phyloP scores from a whole-genome alignment of 2,329 filamentous ascomycete species.

The Keithomyces neogunnii region DNA sequence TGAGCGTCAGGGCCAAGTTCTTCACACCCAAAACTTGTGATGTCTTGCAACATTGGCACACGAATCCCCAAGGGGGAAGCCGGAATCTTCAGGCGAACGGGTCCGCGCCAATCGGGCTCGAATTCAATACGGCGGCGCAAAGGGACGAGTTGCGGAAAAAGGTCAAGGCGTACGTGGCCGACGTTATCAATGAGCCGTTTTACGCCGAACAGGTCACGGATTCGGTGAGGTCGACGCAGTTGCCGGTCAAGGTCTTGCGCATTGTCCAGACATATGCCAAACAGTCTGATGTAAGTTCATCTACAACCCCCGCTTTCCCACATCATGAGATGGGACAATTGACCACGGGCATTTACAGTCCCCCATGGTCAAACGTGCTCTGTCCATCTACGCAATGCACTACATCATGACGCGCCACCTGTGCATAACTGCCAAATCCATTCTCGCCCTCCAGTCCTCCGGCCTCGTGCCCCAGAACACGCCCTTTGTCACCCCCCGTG shows the following conservation, averaged over 20 bases:
- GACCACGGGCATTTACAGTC: conserved; percentile 20
- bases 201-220: conserved; percentile 45
- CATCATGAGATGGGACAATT: neutral
- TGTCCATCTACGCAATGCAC: conserved; percentile 48
- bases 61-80: conserved; percentile 26
- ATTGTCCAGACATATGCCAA: conserved; percentile 41
- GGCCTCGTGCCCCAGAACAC: conserved; percentile 35
- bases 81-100: conserved; percentile 32
- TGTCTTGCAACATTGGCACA: conserved; percentile 43
- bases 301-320: neutral
- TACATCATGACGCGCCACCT: conserved; percentile 49
- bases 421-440: conserved; percentile 36
- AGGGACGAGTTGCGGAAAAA: conserved; percentile 37
- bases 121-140: conserved; percentile 31
- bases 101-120: conserved; percentile 43
- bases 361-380: conserved; percentile 42
- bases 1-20: conserved; percentile 42
- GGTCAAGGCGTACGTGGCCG: conserved; percentile 40
- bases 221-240: conserved; percentile 30
- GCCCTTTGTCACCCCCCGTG: conserved; percentile 40
- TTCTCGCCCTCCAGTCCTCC: conserved; percentile 31
- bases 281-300: conserved; percentile 31
- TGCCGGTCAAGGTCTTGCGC: conserved; percentile 37
- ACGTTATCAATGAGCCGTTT: conserved; percentile 35
- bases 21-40: conserved; percentile 41